phyloP scores from a whole-genome alignment of 345 rosid species.

The Lepidium sativum region DNA sequence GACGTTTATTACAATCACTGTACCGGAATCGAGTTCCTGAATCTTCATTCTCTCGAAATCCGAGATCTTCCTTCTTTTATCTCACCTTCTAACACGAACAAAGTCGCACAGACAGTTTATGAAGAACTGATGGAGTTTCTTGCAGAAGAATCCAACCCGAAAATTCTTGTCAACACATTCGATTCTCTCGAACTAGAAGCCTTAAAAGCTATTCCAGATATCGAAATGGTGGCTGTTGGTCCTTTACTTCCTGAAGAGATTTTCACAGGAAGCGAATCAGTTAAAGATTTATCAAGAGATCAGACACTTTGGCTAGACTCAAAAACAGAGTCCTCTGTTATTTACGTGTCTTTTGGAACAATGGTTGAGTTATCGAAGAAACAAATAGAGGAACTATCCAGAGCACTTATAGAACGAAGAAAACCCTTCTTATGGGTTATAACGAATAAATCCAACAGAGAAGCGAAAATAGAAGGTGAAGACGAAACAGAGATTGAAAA shows the following conservation, averaged over 20 bases:
- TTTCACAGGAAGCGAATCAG: not conserved
- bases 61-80: conserved; percentile 47
- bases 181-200: conserved; percentile 30
- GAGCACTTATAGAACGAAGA: conserved; percentile 20
- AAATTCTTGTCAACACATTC: conserved; percentile 35
- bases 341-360: conserved; percentile 61
- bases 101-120: not conserved
- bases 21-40: conserved; percentile 31
- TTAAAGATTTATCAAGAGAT: not conserved
- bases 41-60: not conserved
- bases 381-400: conserved; percentile 39
- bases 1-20: conserved; percentile 41
- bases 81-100: conserved; percentile 5
- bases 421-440: conserved; percentile 48
- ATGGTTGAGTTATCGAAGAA: conserved; percentile 26
- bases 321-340: conserved; percentile 40
- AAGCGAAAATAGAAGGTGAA: not conserved
- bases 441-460: conserved; percentile 25
- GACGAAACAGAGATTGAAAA: conserved; percentile 5
- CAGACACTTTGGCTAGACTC: conserved; percentile 39
- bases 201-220: not conserved
- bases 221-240: conserved; percentile 18
- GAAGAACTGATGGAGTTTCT: conserved; percentile 22
- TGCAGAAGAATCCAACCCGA: conserved; percentile 12
- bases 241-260: conserved; percentile 22